Evolutionary conservation across 257 asterid genomes (phyloP), one percentile per base, ranked within the genome.

Genomic region (Agastache rugosa): DNA sequence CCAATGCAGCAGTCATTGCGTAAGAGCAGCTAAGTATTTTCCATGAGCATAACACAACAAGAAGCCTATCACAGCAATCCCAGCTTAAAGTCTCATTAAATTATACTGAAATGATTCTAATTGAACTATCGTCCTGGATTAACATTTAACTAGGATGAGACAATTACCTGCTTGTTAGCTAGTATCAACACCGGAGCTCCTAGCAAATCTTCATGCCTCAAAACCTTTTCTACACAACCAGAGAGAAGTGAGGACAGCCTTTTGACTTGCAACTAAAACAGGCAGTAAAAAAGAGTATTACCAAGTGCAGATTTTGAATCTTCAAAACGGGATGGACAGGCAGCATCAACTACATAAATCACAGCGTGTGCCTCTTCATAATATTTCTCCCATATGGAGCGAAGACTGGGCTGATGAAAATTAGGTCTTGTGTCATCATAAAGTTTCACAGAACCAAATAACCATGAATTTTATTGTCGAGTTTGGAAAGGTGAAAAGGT

Each of bases 291-390:
- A 11, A 2, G 51, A 45, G 44, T 7, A 59, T 79, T 86, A 91
- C 97, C 97, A 71, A 91, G 97, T 44, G 93, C 93, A 42, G 91
- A 86, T 85, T 91, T 91, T 56, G 97, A 86, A 78, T 91, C 97
- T 82, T 89, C 96, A 80, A 91, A 91, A 29, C 93, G 90, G 45
- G 92, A 88, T 3, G 96, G 92, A 68, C 87, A 78, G 70, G 96
- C 81, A 73, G 97, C 93, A 78, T 91, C 97, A 9, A 91, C 86
- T 59, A 89, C 96, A 41, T 80, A 92, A 66, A 92, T 74, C 60
- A 92, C 86, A 71, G 97, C 97, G 78, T 90, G 91, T 61, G 97
- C 97, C 85, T 92, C 97, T 76, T 92, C 96, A 73, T 88, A 92
- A 77, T 92, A 92, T 80, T 92, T 90, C 81, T 92, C 97, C 97